Base-by-base conservation (phyloP, 176 grass and related monocot species). In the Zea luxurians region DNA sequence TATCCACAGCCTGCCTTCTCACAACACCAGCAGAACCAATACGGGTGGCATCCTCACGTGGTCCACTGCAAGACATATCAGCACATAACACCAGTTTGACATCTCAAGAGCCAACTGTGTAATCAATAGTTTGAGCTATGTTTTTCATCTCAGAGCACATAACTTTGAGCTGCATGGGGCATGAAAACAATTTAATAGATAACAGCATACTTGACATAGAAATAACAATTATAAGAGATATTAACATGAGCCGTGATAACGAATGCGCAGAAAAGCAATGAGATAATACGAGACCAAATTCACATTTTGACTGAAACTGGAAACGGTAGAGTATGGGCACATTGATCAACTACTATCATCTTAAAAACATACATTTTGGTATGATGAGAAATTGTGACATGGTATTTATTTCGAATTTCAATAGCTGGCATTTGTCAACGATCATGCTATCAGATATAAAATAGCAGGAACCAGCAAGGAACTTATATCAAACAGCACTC, bases 1-100 rank as follows among this genome's bases (percentile, higher is more conserved):
- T 93, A 91, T 93, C 91, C 50, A 93, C 91, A 40, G 91, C 91
- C 69, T 93, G 91, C 78, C 91, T 90, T 52, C 91, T 93, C 36
- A 93, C 91, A 79, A 83, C 91, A 74, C 91, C 91, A 70, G 91
- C 91, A 20, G 91, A 93, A n/a, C 91, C 91, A 66, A 93, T 93
- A 47, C 76, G 76, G n/a, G 76, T 93, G 15, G 91, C 91, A 68
- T 93, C 91, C 54, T 93, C 91, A 61, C 76, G 63, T 0, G 76
- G 76, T 1, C 76, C 76, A 68, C 76, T 79, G 76, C 63, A 68
- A 43, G 2, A 43, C 0, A 40, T 2, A 21, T 7, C 3, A 9
- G 11, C 34, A 38, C 13, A 41, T 4, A 2, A 58, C 1, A 0
- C 40, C 8, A 65, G 67, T 8, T 49, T 15, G 45, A 34, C 13